phyloP scores from a whole-genome alignment of 2,329 filamentous ascomycete species.

The Curvularia eragrostidis region DNA sequence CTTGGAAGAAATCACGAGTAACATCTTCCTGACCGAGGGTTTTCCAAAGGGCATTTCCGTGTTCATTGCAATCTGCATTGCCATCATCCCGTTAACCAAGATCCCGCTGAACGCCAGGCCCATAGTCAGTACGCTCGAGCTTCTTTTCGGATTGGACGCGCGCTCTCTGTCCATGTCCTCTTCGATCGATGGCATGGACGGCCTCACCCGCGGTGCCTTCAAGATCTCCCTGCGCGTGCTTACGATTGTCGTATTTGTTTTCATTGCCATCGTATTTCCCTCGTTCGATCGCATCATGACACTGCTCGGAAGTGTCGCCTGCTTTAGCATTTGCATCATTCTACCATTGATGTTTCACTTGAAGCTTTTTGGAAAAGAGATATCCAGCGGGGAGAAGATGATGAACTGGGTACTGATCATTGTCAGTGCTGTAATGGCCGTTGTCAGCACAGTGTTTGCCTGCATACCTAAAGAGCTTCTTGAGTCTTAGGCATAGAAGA shows the following conservation, averaged over 20 bases:
- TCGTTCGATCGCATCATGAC: constrained; percentile 91
- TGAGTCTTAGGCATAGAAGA: constrained; percentile 11
- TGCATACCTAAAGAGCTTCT: constrained; percentile 75
- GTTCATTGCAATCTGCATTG: constrained; percentile 83
- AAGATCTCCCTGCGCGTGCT: constrained; percentile 69
- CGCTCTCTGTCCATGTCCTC: constrained; percentile 60
- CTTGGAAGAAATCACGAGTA: constrained; percentile 86
- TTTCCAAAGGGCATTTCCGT: constrained; percentile 79
- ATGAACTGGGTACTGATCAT: constrained; percentile 73
- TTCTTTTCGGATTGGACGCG: constrained; percentile 75
- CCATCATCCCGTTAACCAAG: constrained; percentile 93
- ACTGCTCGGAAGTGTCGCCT: constrained; percentile 85
- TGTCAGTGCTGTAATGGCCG: constrained; percentile 72
- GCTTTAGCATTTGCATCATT: constrained; percentile 93
- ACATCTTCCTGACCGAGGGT: constrained; percentile 75
- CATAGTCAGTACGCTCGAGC: constrained; percentile 83
- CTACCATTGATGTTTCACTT: constrained; percentile 88
- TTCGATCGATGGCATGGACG: constrained; percentile 60
- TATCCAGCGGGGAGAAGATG: constrained; percentile 67
- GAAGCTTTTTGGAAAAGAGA: constrained; percentile 81
- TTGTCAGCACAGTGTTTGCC: constrained; percentile 83
- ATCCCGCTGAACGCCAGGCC: constrained; percentile 89
- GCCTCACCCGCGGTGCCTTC: constrained; percentile 63
- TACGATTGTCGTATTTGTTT: constrained; percentile 73
- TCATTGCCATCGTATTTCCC: constrained; percentile 76